Conservation (phyloP, 352 stramenopile species). For the Globisporangium perplexum region DNA sequence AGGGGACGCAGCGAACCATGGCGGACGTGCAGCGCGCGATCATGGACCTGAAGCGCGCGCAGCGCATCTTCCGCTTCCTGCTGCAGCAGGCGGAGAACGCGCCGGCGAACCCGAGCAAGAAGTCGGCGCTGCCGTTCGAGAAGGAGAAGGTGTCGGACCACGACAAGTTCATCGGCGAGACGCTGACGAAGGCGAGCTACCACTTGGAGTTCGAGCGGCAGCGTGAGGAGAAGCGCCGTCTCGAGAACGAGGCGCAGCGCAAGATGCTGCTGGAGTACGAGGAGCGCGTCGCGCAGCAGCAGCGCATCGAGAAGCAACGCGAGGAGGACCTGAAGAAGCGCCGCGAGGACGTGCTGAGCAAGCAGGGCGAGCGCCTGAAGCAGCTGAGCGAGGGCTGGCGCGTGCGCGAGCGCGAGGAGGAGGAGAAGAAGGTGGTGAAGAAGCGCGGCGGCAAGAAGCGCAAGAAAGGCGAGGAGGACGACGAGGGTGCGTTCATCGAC, state of each 20-base stretch:
- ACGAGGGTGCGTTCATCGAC: conserved; percentile 22
- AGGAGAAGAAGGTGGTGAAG: conserved; percentile 75
- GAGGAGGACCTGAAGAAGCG: conserved; percentile 61
- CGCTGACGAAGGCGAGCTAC: conserved; percentile 81
- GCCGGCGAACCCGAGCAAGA: conserved; percentile 44
- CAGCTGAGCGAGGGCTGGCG: conserved; percentile 80
- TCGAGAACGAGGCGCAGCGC: conserved; percentile 78
- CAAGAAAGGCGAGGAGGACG: conserved; percentile 49
- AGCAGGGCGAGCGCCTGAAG: conserved; percentile 80
- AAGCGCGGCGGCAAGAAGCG: conserved; percentile 66
- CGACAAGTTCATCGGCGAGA: conserved; percentile 85
- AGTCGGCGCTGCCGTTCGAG: conserved; percentile 66
- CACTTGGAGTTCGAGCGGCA: conserved; percentile 88
- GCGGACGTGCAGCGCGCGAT: conserved; percentile 87
- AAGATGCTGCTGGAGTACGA: conserved; percentile 81
- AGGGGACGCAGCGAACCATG: conserved; percentile 70
- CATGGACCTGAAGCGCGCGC: conserved; percentile 74
- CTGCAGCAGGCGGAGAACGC: conserved; percentile 56
- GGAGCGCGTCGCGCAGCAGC: conserved; percentile 62
- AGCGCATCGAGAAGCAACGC: conserved; percentile 36
- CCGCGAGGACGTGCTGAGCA: conserved; percentile 63
- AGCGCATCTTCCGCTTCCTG: conserved; percentile 81
- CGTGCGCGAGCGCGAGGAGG: conserved; percentile 75
- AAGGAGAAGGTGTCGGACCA: conserved; percentile 86
- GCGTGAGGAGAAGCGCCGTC: conserved; percentile 75